Evolutionary conservation across 2,329 filamentous ascomycete genomes (phyloP).

Genomic region (Curvularia hawaiiensis): DNA sequence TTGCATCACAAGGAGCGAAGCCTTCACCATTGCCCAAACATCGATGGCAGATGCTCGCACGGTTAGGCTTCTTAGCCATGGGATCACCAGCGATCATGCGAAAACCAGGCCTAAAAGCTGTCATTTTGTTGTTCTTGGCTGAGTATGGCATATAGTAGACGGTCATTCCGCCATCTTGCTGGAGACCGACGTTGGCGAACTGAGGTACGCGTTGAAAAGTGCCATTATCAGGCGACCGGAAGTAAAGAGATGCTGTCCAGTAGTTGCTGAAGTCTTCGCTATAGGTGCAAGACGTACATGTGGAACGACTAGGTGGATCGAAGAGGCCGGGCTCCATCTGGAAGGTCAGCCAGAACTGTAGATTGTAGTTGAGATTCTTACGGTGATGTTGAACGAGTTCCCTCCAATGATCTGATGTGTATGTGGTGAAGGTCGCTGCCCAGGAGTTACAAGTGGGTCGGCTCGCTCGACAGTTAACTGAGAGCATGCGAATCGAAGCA

Average conservation of each 20-base stretch:
- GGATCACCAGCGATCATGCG: conserved; percentile 38
- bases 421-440: conserved; percentile 33
- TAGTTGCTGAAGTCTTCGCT: conserved; percentile 39
- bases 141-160: conserved; percentile 80
- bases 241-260: conserved; percentile 42
- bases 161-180: conserved; percentile 40
- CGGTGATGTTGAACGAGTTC: conserved; percentile 41
- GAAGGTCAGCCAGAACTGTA: conserved; percentile 14
- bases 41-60: conserved; percentile 42
- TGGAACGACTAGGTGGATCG: conserved; percentile 32
- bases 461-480: conserved; percentile 55
- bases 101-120: conserved; percentile 28
- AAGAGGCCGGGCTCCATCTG: conserved; percentile 35
- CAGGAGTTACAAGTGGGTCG: conserved; percentile 53
- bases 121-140: conserved; percentile 53
- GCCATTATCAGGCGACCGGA: conserved; percentile 39
- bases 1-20: conserved; percentile 30
- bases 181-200: conserved; percentile 37
- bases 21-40: conserved; percentile 30
- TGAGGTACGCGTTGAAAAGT: conserved; percentile 42
- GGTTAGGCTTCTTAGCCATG: conserved; percentile 23
- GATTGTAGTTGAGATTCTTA: conserved; percentile 3
- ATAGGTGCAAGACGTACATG: conserved; percentile 42
- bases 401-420: conserved; percentile 43
- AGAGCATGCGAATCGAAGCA: conserved; percentile 43